These are phyloP conservation scores for Strobilomyces echinocephalus DNA, from an alignment of 768 basidiomycete genomes.

Conservation along the genomic window DNA sequence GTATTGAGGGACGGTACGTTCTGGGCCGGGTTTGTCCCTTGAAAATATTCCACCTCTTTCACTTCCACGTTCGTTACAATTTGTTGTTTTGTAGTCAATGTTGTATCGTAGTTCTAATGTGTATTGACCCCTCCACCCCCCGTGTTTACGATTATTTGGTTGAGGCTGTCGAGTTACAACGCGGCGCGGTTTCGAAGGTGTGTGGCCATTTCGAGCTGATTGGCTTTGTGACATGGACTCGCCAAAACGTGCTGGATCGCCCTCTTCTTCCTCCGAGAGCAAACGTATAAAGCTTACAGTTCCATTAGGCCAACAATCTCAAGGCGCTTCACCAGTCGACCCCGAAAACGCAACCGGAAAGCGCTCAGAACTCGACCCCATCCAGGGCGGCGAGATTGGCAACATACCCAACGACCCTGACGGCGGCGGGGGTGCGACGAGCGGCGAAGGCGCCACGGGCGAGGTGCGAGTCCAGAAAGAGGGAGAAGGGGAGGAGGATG, in stretches of 20 bases:
- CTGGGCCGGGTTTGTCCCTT: not conserved
- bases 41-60: not conserved
- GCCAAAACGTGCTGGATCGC: slow-evolving; percentile 61
- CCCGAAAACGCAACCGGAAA: slow-evolving; percentile 78
- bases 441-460: slow-evolving; percentile 23
- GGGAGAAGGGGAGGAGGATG: slow-evolving; percentile 62
- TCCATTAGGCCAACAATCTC: slow-evolving; percentile 40
- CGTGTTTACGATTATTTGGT: slow-evolving; percentile 20
- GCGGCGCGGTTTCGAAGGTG: slow-evolving; percentile 9
- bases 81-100: not conserved
- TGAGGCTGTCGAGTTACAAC: not conserved
- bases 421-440: slow-evolving; percentile 12
- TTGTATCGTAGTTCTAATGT: not conserved
- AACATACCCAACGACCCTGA: slow-evolving; percentile 52
- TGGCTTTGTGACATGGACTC: slow-evolving; percentile 47
- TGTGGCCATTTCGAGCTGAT: slow-evolving; percentile 25
- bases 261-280: slow-evolving; percentile 48
- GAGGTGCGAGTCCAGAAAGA: slow-evolving; percentile 41
- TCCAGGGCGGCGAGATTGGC: slow-evolving; percentile 71
- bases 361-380: slow-evolving; percentile 82
- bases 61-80: not conserved
- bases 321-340: slow-evolving; percentile 74
- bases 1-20: not conserved
- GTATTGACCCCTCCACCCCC: slow-evolving; percentile 13
- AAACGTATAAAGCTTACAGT: slow-evolving; percentile 58